Evolutionary conservation across 768 basidiomycete genomes (phyloP), one percentile per base, ranked within the genome.

Genomic region (Epithele typhae): DNA sequence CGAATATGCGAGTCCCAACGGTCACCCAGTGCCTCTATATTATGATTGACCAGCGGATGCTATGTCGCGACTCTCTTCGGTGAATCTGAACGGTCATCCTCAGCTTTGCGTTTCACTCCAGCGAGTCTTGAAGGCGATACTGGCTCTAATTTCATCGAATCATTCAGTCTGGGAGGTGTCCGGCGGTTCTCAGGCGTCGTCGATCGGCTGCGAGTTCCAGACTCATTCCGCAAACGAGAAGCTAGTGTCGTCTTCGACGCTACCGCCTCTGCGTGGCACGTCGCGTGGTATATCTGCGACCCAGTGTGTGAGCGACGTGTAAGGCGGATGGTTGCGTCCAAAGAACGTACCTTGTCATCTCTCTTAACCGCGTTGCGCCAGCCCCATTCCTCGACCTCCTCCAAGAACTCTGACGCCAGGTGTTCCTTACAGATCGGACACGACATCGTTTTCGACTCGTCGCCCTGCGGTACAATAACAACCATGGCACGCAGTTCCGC

Each of bases 311-410:
- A 14, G 7, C 7, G 14, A 30, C 27, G 27, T 14, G 27, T 30
- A 30, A 7, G 27, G 8, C 27, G 8, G n/a, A n/a, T n/a, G n/a
- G n/a, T n/a, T n/a, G n/a, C n/a, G n/a, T n/a, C 21, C 27, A 18
- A 43, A 23, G 49, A n/a, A 68, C 83, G 45, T 63, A 92, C 92
- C 72, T 78, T 79, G 47, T 87, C 87, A 54, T 95, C 90, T 51
- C 84, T 83, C 65, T 75, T 79, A 17, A 91, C 74, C 0, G 94
- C 92, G 60, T 99, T 95, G 62, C 78, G 81, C 92, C 92, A 99
- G 11, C 96, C 87, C 94, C 94, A 98, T 51, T 96, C 95, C 69
- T 97, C 95, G 51, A 94, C 92, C 39, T 96, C 94, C 62, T 97
- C 92, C 46, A 84, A 66, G 63, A 89, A 98, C 70, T 96, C 95